phyloP scores from a whole-genome alignment of 495 filamentous ascomycete species.

The Astrocystis sublimbata region DNA sequence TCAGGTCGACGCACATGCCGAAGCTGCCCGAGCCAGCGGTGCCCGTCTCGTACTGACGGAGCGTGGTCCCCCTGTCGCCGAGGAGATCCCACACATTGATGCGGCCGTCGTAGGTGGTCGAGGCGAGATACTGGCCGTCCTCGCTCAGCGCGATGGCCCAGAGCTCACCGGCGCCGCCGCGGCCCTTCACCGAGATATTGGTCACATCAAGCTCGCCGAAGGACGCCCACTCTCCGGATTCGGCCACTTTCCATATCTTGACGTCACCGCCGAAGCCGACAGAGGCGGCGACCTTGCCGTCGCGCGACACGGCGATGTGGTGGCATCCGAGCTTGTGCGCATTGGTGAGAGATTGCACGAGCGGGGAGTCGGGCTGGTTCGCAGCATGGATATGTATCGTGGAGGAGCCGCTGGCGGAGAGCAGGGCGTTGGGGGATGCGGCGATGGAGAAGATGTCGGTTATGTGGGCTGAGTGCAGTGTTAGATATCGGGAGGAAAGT shows the following conservation, averaged over 20 bases:
- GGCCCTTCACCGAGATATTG: constrained; percentile 33
- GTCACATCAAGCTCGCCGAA: constrained; percentile 35
- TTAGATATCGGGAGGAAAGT: constrained; percentile 8
- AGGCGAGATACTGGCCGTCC: constrained; percentile 78
- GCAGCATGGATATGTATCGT: constrained; percentile 76
- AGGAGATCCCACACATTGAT: constrained; percentile 84
- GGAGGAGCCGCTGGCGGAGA: constrained; percentile 83
- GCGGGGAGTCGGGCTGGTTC: constrained; percentile 65
- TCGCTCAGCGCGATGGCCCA: constrained; percentile 87
- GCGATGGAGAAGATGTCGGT: constrained; percentile 90
- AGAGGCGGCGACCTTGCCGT: constrained; percentile 71
- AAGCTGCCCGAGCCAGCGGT: constrained; percentile 65
- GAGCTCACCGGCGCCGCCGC: constrained; percentile 60
- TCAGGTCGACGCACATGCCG: constrained; percentile 82
- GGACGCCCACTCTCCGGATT: constrained; percentile 52
- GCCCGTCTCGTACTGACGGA: constrained; percentile 86
- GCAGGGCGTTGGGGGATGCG: constrained; percentile 69
- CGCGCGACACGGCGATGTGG: constrained; percentile 70
- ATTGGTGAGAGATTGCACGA: constrained; percentile 70
- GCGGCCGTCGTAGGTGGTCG: constrained; percentile 77
- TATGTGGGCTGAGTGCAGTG: constrained; percentile 65
- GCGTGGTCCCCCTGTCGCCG: constrained; percentile 50
- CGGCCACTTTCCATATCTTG: constrained; percentile 70
- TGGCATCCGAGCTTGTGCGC: constrained; percentile 88
- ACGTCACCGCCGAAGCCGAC: constrained; percentile 86